Evolutionary conservation across 306 rosid genomes (phyloP).

Genomic region (Cucurbita maxima): DNA sequence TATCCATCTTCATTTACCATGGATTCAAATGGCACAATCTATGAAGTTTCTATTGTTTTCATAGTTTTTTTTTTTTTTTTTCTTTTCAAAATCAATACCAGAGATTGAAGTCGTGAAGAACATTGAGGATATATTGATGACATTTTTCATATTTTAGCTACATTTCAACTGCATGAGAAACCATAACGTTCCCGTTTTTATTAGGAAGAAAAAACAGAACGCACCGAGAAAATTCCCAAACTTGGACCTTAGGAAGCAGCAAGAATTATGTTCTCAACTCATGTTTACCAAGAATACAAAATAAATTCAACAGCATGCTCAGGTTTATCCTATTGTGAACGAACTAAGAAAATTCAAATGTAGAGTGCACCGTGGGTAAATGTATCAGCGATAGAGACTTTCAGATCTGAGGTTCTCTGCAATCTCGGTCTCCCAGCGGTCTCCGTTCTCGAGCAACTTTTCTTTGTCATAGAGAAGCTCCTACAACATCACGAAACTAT

Average conservation of each 20-base stretch:
- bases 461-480: conserved; percentile 99
- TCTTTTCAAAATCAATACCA: neutral
- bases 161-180: neutral
- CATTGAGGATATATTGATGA: neutral
- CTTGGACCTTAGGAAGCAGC: neutral
- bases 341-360: conserved; percentile 7
- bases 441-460: conserved; percentile 95
- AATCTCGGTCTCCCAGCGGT: conserved; percentile 97
- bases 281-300: neutral
- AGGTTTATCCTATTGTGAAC: conserved; percentile 20
- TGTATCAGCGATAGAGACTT: conserved; percentile 79
- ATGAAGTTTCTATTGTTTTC: neutral
- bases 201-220: conserved; percentile 2
- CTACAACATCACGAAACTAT: conserved; percentile 23
- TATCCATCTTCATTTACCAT: neutral
- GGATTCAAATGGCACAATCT: neutral
- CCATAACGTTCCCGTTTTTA: conserved; percentile 2
- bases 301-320: conserved; percentile 5
- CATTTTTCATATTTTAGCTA: neutral
- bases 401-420: conserved; percentile 96
- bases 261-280: conserved; percentile 1
- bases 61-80: neutral
- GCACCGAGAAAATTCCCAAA: neutral
- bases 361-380: conserved; percentile 1
- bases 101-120: neutral